Base-by-base conservation (phyloP, 179 eudicot genomes). In the Camellia oleifera region DNA sequence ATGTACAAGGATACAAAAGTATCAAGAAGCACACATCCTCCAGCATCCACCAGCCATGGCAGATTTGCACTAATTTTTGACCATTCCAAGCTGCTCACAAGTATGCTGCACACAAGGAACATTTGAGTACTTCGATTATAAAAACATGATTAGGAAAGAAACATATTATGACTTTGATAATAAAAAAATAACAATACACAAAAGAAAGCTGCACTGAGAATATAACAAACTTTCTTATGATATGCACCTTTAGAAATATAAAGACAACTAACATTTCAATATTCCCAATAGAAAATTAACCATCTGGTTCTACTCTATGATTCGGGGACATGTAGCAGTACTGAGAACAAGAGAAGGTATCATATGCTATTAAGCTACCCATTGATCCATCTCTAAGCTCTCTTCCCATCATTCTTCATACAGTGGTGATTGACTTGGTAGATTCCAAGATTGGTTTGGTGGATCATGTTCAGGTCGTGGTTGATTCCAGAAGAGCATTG, bases 1-100 rank as follows among this genome's bases (percentile, higher is more conserved):
- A 76, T 76, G 20, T 56, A 76, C 3, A 85, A 91, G 97, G 97
- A 93, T 93, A 92, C 97, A 79, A 93, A 89, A 75, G 87, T 78
- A 79, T 93, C 97, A 61, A 93, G 94, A 61, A 92, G 64, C 69
- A 85, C 89, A 54, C 96, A 93, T 42, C 96, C 96, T 65, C 90
- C 90, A 14, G 97, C 89, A 78, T 93, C 97, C 75, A 93, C 97
- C 82, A 93, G 86, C 97, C 97, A 93, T 66, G 97, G 94, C 44
- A 93, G 82, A 79, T 93, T 93, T 74, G 97, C 90, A 68, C 78
- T 70, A 69, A 93, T 77, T 84, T 85, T 92, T 74, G 84, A 85
- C 97, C 97, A 93, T 40, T 92, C 88, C 80, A 93, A 80, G 89
- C 97, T 93, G 82, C 78, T 89, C 70, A 88, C 90, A 74, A 93